A percentile compares a stretch with the other conserved stretches of the same genome.
These are phyloP conservation scores for Spergularia bocconei DNA, from an alignment of 148 eudicot genomes.

Conservation along the genomic window DNA sequence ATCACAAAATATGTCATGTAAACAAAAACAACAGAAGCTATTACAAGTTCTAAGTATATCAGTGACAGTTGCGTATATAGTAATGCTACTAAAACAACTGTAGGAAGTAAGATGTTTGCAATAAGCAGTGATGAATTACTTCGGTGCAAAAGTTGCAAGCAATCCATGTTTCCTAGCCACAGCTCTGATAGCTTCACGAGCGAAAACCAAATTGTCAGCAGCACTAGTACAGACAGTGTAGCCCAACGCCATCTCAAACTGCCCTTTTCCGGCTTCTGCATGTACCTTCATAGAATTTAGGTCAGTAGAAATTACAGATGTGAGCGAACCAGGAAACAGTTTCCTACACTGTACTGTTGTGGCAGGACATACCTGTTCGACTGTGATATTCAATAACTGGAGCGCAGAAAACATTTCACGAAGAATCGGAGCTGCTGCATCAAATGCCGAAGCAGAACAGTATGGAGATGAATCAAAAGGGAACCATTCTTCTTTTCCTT, in stretches of 20 bases:
- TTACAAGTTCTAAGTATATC: background rate
- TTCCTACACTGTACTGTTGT: no score
- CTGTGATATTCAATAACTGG: conserved; percentile 58
- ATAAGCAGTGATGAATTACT: conserved; percentile 33
- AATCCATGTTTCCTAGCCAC: conserved; percentile 89
- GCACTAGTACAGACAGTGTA: conserved; percentile 60
- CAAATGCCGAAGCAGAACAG: conserved; percentile 72
- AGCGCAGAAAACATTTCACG: conserved; percentile 57
- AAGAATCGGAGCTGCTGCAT: conserved; percentile 78
- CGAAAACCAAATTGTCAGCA: conserved; percentile 70
- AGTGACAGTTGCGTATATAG: background rate
- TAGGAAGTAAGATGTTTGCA: no score
- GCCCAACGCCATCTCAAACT: conserved; percentile 73
- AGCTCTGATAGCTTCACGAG: conserved; percentile 74
- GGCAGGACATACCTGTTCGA: conserved; percentile 65
- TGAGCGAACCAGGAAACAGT: background rate
- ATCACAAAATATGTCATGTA: background rate
- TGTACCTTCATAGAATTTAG: conserved; percentile 51
- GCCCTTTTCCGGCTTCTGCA: conserved; percentile 91
- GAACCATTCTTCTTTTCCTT: conserved; percentile 72
- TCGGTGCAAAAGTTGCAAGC: conserved; percentile 91
- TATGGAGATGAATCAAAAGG: conserved; percentile 73
- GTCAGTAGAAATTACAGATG: background rate
- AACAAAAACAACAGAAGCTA: no score
- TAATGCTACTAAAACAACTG: no score